phyloP scores from a whole-genome alignment of 2,329 filamentous ascomycete genomes.

The Ceratocystis lukuohia region DNA sequence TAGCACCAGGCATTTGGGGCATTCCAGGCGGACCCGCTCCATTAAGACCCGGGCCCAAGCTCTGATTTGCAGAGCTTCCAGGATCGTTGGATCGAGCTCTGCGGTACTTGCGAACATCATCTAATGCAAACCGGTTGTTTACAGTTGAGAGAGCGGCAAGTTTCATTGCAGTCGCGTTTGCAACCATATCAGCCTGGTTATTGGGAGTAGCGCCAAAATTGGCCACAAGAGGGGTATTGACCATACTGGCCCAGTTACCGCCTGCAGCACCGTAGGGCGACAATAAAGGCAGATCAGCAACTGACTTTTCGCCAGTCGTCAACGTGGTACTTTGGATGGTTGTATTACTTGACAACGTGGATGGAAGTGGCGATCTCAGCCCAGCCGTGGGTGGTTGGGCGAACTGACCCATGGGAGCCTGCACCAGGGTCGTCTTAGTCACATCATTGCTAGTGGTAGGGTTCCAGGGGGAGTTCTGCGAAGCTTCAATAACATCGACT shows the following conservation, averaged over 20 bases:
- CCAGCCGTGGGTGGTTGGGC: constrained; percentile 62
- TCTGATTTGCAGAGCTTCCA: constrained; percentile 40
- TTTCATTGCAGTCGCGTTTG: constrained; percentile 98
- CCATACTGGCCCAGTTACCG: constrained; percentile 96
- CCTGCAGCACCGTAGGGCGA: constrained; percentile 66
- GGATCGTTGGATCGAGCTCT: constrained; percentile 73
- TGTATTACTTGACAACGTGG: constrained; percentile 47
- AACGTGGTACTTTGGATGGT: constrained; percentile 63
- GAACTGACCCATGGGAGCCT: constrained; percentile 87
- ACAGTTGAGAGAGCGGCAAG: constrained; percentile 91
- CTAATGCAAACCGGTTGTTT: constrained; percentile 92
- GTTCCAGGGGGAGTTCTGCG: constrained; percentile 72
- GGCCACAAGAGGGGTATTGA: constrained; percentile 89
- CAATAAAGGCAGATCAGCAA: constrained; percentile 63
- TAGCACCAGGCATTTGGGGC: constrained; percentile 53
- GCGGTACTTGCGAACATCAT: constrained; percentile 93
- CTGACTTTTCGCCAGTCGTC: constrained; percentile 44
- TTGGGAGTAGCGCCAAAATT: constrained; percentile 52
- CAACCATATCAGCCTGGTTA: constrained; percentile 88
- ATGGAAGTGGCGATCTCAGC: constrained; percentile 65
- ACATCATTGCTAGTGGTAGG: constrained; percentile 34
- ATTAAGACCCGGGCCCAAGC: constrained; percentile 6
- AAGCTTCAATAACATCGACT: constrained; percentile 47
- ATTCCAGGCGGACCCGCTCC: constrained; percentile 35
- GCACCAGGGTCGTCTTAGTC: constrained; percentile 62